phyloP scores from a whole-genome alignment of 257 asterid species.

The Euphrasia confusa region DNA sequence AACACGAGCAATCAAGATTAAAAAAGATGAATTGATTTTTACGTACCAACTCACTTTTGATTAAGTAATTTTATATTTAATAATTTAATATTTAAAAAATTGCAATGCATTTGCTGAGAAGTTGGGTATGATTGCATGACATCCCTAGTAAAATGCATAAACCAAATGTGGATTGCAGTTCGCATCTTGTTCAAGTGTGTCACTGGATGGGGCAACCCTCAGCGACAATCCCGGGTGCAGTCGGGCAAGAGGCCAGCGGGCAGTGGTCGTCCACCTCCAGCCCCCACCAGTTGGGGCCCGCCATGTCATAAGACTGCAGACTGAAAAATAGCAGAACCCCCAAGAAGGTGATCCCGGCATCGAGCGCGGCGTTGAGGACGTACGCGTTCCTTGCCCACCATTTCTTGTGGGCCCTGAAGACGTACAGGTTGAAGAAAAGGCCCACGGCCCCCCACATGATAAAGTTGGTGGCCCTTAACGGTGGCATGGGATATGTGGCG shows the following conservation, averaged over 20 bases:
- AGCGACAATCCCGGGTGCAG: conserved; percentile 50
- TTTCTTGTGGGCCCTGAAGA: conserved; percentile 37
- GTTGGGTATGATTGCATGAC: too few relatives aligned
- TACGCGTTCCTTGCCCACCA: conserved; percentile 76
- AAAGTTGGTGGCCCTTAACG: conserved; percentile 61
- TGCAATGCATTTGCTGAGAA: too few relatives aligned
- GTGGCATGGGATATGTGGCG: conserved; percentile 50
- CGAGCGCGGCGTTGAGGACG: conserved; percentile 60
- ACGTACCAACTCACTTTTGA: too few relatives aligned
- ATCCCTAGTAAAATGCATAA: too few relatives aligned
- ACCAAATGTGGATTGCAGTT: too few relatives aligned
- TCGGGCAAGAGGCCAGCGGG: conserved; percentile 69
- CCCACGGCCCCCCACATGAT: conserved; percentile 60
- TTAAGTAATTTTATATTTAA: too few relatives aligned
- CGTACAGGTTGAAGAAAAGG: conserved; percentile 37
- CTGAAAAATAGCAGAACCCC: conserved; percentile 51
- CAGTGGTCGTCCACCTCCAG: conserved; percentile 54
- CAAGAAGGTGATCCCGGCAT: conserved; percentile 75
- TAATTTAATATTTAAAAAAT: too few relatives aligned
- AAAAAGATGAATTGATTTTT: too few relatives aligned
- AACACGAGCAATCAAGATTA: too few relatives aligned
- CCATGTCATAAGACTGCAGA: conserved; percentile 33
- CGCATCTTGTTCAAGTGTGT: not conserved
- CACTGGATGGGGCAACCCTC: conserved; percentile 50
- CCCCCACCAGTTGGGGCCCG: conserved; percentile 61